Percentiles rank a stretch among this genome's conserved stretches.
Conservation (phyloP, 257 asterid species). For the Thymus quinquecostatus region DNA sequence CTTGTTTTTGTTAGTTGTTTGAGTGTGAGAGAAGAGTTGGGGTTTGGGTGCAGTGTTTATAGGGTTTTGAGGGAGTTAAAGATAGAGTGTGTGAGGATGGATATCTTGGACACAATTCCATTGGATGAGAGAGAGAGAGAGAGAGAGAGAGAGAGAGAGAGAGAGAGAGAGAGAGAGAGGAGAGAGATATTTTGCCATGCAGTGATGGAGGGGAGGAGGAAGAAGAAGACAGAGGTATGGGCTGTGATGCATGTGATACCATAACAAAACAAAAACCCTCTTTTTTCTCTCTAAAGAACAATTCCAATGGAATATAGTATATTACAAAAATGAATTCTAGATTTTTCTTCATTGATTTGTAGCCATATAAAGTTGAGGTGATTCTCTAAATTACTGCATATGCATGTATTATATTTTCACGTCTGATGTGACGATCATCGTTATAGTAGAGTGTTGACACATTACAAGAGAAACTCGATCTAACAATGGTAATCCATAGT, state of each 20-base stretch:
- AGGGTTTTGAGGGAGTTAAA: slow-evolving; percentile 21
- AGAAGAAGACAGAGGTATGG: slow-evolving; percentile 17
- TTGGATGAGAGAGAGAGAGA: slow-evolving; percentile 18
- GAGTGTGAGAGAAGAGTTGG: neutral
- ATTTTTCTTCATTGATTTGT: neutral
- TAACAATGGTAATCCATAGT: no score
- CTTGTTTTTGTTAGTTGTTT: neutral
- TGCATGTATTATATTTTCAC: no score
- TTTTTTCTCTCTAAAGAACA: slow-evolving; percentile 24
- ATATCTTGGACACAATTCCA: neutral
- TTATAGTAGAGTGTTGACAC: no score
- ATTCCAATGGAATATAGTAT: neutral
- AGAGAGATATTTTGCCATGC: slow-evolving; percentile 16
- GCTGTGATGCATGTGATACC: slow-evolving; percentile 45
- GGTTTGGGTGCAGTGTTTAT: slow-evolving; percentile 21
- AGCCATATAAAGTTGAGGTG: neutral
- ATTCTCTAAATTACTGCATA: no score
- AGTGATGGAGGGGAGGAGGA: neutral
- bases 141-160: neutral
- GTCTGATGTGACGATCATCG: no score
- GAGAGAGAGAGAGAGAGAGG: no score
- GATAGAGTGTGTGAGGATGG: slow-evolving; percentile 14
- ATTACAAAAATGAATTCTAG: neutral
- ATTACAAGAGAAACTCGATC: no score
- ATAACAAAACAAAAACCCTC: slow-evolving; percentile 38